Evolutionary conservation across 116 monocot species (phyloP), one percentile per base, ranked within the genome.

Genomic region (Zostera marina): DNA sequence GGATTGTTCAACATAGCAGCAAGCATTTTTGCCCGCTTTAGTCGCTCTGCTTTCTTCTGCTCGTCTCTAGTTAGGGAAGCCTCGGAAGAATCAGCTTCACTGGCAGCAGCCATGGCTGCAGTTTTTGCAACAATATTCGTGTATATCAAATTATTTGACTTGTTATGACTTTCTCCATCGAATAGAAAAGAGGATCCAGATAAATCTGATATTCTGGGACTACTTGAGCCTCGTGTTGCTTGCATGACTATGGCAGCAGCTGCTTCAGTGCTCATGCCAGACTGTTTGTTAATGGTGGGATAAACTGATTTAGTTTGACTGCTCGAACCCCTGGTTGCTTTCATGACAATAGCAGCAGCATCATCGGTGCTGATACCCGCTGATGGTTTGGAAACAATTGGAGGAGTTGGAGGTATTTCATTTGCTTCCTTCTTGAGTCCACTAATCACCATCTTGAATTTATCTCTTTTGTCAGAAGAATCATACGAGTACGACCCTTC

Each of bases 11-110:
- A 75, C 74, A 94, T 69, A 16, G 81, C 73, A 8, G 84, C 79
- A 77, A 94, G 84, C 79, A 88, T 72, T 62, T 94, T 94, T 3
- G 93, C 93, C 5, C 81, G 73, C 53, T 77, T 88, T 26, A 94
- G 74, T 73, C 93, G 79, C 71, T 94, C 93, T 8, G 84, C 84
- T 52, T 94, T 94, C 64, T 78, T 74, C 66, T 88, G 88, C 58
- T 88, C 84, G 46, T 94, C 84, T 54, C 74, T 85, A 0, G 81
- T 81, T 9, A 81, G 42, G 43, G 58, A 53, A 56, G 81, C 78
- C 47, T 81, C 84, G n/a, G 84, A 84, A 23, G 83, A 86, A 53
- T 79, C 84, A 21, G 79, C 88, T 67, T 82, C 87, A 44, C 64
- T 66, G 0, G 85, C 76, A 15, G 77, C 76, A 44, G 68, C 81